phyloP scores from a whole-genome alignment of 371 early-diverging fungal species.

The Circinella minor region DNA sequence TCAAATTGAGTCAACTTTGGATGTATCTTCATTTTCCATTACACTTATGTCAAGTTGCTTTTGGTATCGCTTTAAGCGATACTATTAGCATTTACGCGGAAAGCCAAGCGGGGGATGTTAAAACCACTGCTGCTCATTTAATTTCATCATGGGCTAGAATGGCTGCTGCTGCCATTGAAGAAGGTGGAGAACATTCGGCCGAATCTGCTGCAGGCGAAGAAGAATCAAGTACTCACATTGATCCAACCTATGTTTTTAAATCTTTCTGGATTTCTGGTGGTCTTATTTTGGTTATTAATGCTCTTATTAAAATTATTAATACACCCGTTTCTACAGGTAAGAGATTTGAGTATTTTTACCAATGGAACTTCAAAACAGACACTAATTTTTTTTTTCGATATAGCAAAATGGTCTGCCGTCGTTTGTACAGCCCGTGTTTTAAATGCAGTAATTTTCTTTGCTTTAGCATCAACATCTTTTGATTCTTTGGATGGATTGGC shows the following conservation, averaged over 20 bases:
- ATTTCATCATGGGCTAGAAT: conserved; percentile 10
- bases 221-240: conserved; percentile 11
- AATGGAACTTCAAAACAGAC: not conserved
- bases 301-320: conserved; percentile 47
- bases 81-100: conserved; percentile 43
- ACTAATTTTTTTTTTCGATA: not conserved
- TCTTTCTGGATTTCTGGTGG: conserved; percentile 52
- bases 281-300: conserved; percentile 43
- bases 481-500: conserved; percentile 45
- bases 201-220: conserved; percentile 8
- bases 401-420: conserved; percentile 41
- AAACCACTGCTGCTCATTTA: conserved; percentile 5
- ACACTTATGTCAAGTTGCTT: conserved; percentile 60
- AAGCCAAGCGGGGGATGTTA: conserved; percentile 23
- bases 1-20: conserved; percentile 57
- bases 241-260: conserved; percentile 34
- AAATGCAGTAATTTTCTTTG: conserved; percentile 55
- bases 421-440: conserved; percentile 55
- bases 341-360: conserved; percentile 10
- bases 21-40: conserved; percentile 65
- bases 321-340: conserved; percentile 37
- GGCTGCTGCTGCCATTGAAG: conserved; percentile 19
- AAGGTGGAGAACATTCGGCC: not conserved
- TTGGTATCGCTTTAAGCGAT: conserved; percentile 60
- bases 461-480: conserved; percentile 44